These are phyloP conservation scores for Amaranthus tricolor DNA, from an alignment of 179 eudicot species.

Conservation along the genomic window DNA sequence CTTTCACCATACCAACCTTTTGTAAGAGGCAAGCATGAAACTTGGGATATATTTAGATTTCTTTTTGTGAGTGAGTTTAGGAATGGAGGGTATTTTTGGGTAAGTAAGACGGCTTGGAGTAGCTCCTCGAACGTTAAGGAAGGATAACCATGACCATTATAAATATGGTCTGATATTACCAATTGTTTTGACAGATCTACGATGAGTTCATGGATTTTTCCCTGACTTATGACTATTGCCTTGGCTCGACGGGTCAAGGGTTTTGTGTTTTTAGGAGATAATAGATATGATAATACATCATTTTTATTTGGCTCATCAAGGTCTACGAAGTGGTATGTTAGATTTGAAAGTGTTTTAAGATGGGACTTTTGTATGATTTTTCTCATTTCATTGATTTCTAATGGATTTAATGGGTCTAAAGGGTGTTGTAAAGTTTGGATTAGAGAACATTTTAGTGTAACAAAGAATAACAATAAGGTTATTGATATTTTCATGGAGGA, in stretches of 20 bases:
- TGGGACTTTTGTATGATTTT: constrained; percentile 49
- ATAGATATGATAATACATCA: constrained; percentile 46
- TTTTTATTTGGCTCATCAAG: constrained; percentile 75
- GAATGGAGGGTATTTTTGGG: constrained; percentile 38
- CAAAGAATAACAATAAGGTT: constrained; percentile 1
- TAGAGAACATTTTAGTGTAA: constrained; percentile 10
- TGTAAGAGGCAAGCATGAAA: constrained; percentile 68
- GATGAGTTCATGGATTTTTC: constrained; percentile 53
- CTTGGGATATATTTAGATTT: constrained; percentile 60
- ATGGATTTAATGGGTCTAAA: constrained; percentile 63
- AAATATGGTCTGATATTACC: constrained; percentile 46
- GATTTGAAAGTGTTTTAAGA: constrained; percentile 35
- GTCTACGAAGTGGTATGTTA: constrained; percentile 71
- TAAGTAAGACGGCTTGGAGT: constrained; percentile 43
- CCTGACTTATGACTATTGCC: constrained; percentile 58
- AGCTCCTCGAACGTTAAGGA: constrained; percentile 57
- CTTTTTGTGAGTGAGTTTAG: constrained; percentile 45
- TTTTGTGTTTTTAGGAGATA: constrained; percentile 21
- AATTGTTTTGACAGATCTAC: constrained; percentile 42
- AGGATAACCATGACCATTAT: constrained; percentile 65
- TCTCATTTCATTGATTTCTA: constrained; percentile 49
- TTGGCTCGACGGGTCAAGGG: constrained; percentile 62
- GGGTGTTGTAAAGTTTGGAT: constrained; percentile 45
- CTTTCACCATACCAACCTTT: constrained; percentile 78
- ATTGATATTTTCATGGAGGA: constrained; percentile 14